phyloP scores from a whole-genome alignment of 352 stramenopile genomes.

The Aphanomyces stellatus region DNA sequence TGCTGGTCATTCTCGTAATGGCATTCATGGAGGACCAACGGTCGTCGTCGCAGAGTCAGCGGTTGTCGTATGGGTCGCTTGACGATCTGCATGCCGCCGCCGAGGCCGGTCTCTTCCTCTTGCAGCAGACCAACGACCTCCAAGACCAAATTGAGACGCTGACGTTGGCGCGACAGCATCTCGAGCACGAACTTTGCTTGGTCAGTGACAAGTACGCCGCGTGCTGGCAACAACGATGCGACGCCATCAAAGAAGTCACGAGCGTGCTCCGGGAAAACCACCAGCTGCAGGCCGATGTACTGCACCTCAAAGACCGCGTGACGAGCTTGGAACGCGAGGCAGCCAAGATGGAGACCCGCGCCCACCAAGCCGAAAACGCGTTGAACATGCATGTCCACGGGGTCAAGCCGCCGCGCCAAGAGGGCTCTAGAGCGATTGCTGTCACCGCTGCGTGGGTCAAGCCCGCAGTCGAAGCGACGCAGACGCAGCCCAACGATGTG shows the following conservation, averaged over 20 bases:
- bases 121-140: background rate
- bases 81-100: background rate
- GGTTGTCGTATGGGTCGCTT: background rate
- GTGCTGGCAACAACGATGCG: constrained; percentile 1
- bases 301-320: background rate
- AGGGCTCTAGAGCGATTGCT: background rate
- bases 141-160: background rate
- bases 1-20: background rate
- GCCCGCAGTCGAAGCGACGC: background rate
- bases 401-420: background rate
- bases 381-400: background rate
- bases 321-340: background rate
- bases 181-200: background rate
- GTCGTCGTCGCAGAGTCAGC: too few species aligned
- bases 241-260: background rate
- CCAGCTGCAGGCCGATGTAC: background rate
- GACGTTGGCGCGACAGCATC: background rate
- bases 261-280: background rate
- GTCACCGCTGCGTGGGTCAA: background rate
- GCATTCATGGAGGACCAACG: background rate
- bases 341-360: background rate
- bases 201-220: background rate
- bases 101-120: background rate
- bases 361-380: background rate
- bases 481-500: background rate